Evolutionary conservation across 1,139 yeast genomes (phyloP).

Genomic region (Hemisphaericaspora lyxosophila): DNA sequence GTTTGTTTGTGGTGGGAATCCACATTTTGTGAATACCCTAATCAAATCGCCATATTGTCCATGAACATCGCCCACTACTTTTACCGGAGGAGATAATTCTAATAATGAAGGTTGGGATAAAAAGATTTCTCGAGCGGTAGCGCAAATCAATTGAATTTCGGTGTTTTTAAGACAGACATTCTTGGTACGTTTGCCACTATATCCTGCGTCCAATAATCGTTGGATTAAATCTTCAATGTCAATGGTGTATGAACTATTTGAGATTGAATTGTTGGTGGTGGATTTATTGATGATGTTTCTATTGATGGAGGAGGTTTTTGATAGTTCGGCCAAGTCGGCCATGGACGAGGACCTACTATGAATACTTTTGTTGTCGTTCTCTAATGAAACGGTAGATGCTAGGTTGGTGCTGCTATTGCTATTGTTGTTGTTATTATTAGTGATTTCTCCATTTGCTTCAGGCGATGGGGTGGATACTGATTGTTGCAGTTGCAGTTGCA

Average conservation of each 20-base stretch:
- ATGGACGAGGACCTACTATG: conserved; percentile 13
- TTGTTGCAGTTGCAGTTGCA: too few relatives aligned
- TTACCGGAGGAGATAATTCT: conserved; percentile 92
- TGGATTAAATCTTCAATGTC: conserved; percentile 90
- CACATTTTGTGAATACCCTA: conserved; percentile 90
- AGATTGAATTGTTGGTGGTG: conserved; percentile 14
- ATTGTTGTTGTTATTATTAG: too few relatives aligned
- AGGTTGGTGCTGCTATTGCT: conserved; percentile 2
- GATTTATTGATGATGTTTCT: conserved; percentile 11
- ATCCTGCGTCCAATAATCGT: conserved; percentile 89
- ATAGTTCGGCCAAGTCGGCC: conserved; percentile 11
- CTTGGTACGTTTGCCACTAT: conserved; percentile 88
- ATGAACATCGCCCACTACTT: conserved; percentile 96
- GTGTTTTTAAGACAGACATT: conserved; percentile 82
- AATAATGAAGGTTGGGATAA: conserved; percentile 84
- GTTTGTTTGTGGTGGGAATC: conserved; percentile 95
- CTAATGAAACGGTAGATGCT: conserved; percentile 4
- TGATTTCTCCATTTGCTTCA: too few relatives aligned
- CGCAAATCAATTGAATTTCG: conserved; percentile 84
- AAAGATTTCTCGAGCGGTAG: conserved; percentile 83
- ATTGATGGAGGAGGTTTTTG: conserved; percentile 7
- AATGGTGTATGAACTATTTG: conserved; percentile 35
- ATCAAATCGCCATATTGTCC: conserved; percentile 94
- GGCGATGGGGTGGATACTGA: too few relatives aligned
- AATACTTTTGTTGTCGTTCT: conserved; percentile 9